phyloP scores from a whole-genome alignment of 75 land plant genomes.

The Larix kaempferi region DNA sequence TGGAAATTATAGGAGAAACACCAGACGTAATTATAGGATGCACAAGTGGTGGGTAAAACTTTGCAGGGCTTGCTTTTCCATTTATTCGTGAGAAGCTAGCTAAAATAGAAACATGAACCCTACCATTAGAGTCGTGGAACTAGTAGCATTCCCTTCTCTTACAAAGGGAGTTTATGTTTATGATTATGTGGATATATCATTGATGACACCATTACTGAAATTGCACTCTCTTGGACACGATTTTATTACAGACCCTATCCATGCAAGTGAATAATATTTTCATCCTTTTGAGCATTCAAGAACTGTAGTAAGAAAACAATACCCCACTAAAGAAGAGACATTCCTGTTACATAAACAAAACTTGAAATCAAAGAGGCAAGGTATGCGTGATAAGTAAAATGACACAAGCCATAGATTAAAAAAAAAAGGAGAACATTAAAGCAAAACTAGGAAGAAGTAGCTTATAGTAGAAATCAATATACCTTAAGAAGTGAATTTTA shows the following conservation, averaged over 20 bases:
- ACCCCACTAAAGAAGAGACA: neutral
- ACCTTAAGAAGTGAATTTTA: neutral
- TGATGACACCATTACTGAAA: conserved; percentile 90
- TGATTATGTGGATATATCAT: conserved; percentile 86
- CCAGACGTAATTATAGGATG: conserved; percentile 89
- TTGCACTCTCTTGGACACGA: conserved; percentile 98
- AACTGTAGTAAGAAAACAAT: neutral
- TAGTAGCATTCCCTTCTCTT: conserved; percentile 87
- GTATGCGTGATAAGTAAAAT: neutral
- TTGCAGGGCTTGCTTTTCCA: conserved; percentile 81
- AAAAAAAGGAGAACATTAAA: neutral
- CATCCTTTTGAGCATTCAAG: neutral
- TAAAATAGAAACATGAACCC: conserved; percentile 78
- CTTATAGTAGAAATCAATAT: neutral
- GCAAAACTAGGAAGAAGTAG: neutral
- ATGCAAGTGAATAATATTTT: conserved; percentile 59
- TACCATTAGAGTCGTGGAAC: conserved; percentile 82
- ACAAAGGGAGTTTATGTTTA: conserved; percentile 88
- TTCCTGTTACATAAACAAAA: neutral
- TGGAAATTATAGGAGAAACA: conserved; percentile 69
- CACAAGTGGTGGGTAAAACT: conserved; percentile 95
- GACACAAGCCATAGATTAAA: neutral
- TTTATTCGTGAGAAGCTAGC: conserved; percentile 83
- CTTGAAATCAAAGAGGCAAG: neutral
- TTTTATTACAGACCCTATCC: conserved; percentile 95